These are phyloP conservation scores for Ceriops decandra DNA, from an alignment of 345 rosid species.

Conservation along the genomic window DNA sequence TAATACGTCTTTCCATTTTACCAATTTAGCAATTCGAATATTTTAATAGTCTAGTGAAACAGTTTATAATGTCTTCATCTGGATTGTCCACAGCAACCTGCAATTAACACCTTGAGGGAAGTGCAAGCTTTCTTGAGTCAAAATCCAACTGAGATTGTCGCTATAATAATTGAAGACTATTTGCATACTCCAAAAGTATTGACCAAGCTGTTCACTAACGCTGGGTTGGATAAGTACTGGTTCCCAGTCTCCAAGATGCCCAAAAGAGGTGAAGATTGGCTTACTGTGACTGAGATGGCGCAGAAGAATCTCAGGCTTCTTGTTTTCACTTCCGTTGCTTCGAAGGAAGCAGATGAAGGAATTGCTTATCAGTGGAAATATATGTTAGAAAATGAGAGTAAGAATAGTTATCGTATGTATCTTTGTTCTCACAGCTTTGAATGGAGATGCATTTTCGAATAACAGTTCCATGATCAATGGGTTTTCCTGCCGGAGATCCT, in stretches of 20 bases:
- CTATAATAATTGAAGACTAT: conserved; percentile 90
- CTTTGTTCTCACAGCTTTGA: background rate
- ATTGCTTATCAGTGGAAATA: conserved; percentile 97
- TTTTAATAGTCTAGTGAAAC: background rate
- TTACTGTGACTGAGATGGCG: conserved; percentile 84
- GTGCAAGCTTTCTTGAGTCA: conserved; percentile 80
- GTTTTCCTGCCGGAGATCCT: conserved; percentile 88
- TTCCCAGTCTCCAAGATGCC: conserved; percentile 95
- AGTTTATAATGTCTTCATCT: conserved; percentile 9
- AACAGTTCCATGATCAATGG: conserved; percentile 18
- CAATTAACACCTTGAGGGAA: conserved; percentile 75
- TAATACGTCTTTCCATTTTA: conserved; percentile 35
- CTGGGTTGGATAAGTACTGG: conserved; percentile 81
- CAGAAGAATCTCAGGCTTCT: conserved; percentile 74
- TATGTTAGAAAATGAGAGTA: conserved; percentile 82
- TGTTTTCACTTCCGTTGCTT: conserved; percentile 86
- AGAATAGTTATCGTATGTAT: conserved; percentile 18
- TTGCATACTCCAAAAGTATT: conserved; percentile 87
- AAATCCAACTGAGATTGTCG: conserved; percentile 77
- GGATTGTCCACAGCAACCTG: conserved; percentile 71
- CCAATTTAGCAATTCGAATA: conserved; percentile 2
- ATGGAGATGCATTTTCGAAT: background rate
- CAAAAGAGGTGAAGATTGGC: conserved; percentile 91
- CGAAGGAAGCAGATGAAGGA: conserved; percentile 96
- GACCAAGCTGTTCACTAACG: conserved; percentile 58